Base-by-base conservation (phyloP, 768 basidiomycete species). In the Lentinus brumalis region DNA sequence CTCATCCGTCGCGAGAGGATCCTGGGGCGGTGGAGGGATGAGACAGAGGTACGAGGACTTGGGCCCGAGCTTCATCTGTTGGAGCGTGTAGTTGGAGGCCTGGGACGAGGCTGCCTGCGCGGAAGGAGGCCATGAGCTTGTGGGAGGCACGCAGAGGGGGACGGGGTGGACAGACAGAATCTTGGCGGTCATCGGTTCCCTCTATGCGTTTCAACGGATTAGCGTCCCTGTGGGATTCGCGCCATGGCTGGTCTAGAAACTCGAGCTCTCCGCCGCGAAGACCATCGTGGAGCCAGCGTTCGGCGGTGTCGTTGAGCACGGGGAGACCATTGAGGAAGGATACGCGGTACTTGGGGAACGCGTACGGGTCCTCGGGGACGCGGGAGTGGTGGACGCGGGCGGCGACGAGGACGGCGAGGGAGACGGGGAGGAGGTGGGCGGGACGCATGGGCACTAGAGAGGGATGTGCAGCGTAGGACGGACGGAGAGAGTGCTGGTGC, bases 331-430 rank as follows among this genome's bases (percentile, higher is more conserved):
- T 90, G 69, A 94, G 83, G 74, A 91, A 94, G 42, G 86, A 76
- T 61, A 94, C 87, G 44, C 84, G 82, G 71, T 85, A 89, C 71
- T 94, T 94, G 64, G 92, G 93, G 70, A 88, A 92, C 0, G 92
- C 87, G 72, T 86, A 83, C 15, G 86, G 78, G 67, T 94, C 92
- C 67, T 93, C 89, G 31, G 92, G 91, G 49, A 92, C 80, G 9
- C 68, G 69, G 0, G 71, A 71, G 60, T 88, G 85, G 69, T 91
- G 86, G 31, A 87, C 71, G n/a, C 78, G 44, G 45, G 68, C 58
- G 11, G 55, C 60, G 65, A 55, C 63, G 55, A 70, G 68, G 38
- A 74, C 14, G 47, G 59, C 55, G 41, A 68, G 62, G 53, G 80
- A 78, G 42, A 81, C 74, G 44, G 74, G 69, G 53, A 73, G 18